Evolutionary conservation across 2,329 filamentous ascomycete genomes (phyloP), one percentile per base, ranked within the genome.

Genomic region (Cladosporium sp.): DNA sequence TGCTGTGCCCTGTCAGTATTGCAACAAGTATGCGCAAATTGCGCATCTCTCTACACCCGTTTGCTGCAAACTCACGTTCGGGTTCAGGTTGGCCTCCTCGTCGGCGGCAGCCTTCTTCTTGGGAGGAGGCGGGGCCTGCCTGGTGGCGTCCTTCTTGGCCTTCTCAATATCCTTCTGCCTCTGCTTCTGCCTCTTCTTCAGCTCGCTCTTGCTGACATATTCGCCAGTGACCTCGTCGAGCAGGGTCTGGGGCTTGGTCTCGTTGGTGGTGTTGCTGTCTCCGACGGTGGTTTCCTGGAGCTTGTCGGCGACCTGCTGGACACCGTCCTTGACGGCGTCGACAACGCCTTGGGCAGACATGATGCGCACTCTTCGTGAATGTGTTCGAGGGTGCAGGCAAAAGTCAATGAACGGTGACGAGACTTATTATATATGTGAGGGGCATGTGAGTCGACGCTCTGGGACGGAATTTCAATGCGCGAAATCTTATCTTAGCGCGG

Each of bases 151-250:
- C 79, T 89, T 92, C 75, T 89, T 84, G 63, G 84, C 84, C 85
- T 95, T 96, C 76, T 90, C 88, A 61, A 86, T 86, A 56, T 95
- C 90, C 72, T 82, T 84, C 72, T 92, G 83, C 61, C 92, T 85
- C 68, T 85, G 80, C 88, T 98, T 98, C 77, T 91, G 83, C 66
- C 92, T 85, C 77, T 89, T 92, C 89, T 98, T 98, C 71, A 97
- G 61, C 60, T 78, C 75, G 54, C 66, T 72, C 72, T 77, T 77
- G 67, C 72, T 74, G 51, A 85, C 78, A 66, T 72, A 84, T 76
- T 98, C 93, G 65, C 93, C 93, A 11, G 93, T 97, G 59, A 91
- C 89, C 67, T 95, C 89, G 71, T 98, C 93, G 46, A 93, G 81
- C 81, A 62, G 95, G 79, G 74, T 92, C 89, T 69, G 66, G 67